phyloP scores from a whole-genome alignment of 1,284 basidiomycete genomes.

The Earliella scabrosa region DNA sequence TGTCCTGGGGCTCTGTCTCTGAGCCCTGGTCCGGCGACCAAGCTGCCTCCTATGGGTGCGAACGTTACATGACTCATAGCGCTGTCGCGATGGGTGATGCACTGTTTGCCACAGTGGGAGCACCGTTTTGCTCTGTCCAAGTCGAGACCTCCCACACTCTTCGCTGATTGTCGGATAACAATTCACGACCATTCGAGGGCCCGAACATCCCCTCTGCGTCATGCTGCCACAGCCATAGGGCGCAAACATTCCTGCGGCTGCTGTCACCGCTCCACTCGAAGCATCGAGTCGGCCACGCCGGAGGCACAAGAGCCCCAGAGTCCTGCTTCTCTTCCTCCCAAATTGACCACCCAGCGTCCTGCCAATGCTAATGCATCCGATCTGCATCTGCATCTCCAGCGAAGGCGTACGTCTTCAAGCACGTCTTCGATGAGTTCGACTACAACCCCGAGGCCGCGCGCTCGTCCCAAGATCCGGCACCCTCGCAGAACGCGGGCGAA shows the following conservation, averaged over 20 bases:
- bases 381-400: conserved; percentile 54
- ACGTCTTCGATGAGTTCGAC: conserved; percentile 79
- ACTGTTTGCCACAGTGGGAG: not conserved
- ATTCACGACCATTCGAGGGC: too few species aligned
- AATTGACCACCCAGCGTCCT: too few species aligned
- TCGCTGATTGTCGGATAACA: not conserved
- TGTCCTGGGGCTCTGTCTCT: not conserved
- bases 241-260: too few species aligned
- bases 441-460: conserved; percentile 51
- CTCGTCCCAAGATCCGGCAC: conserved; percentile 18
- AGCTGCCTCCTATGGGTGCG: not conserved
- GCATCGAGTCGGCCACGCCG: not conserved
- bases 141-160: not conserved
- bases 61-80: not conserved
- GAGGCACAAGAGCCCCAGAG: not conserved
- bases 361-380: conserved; percentile 5
- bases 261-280: not conserved
- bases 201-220: too few species aligned
- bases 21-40: too few species aligned
- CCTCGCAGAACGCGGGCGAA: too few species aligned
- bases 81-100: not conserved
- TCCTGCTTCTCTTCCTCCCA: too few species aligned
- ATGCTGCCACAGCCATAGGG: too few species aligned
- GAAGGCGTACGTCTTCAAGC: conserved; percentile 83
- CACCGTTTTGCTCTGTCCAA: too few species aligned